Percentiles rank a stretch among this genome's conserved stretches.
Evolutionary conservation across 495 filamentous ascomycete species (phyloP).

Genomic region (Mytilinidion resinicola): DNA sequence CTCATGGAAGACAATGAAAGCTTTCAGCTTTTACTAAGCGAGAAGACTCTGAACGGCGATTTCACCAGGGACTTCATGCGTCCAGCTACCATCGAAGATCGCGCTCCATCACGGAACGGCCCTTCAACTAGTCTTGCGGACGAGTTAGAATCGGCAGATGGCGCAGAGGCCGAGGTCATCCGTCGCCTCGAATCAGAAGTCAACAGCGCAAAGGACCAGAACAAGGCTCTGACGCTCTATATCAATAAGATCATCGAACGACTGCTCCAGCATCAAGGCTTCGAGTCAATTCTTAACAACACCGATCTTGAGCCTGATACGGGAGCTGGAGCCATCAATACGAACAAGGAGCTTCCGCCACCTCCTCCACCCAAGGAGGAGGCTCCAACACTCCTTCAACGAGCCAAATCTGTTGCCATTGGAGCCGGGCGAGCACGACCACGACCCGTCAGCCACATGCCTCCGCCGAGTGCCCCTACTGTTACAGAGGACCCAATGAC

Average conservation of each 20-base stretch:
- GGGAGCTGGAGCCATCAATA: constrained; percentile 35
- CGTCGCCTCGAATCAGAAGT: constrained; percentile 70
- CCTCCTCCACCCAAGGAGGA: constrained; percentile 58
- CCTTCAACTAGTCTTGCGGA: constrained; percentile 66
- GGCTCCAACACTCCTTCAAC: constrained; percentile 59
- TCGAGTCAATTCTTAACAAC: constrained; percentile 85
- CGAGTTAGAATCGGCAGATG: constrained; percentile 62
- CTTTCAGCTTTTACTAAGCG: constrained; percentile 87
- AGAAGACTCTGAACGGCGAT: constrained; percentile 90
- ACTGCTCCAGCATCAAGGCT: constrained; percentile 86
- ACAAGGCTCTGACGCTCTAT: constrained; percentile 93
- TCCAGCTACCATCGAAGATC: constrained; percentile 30
- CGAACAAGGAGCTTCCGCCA: constrained; percentile 80
- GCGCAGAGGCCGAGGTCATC: constrained; percentile 14
- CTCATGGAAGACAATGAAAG: constrained; percentile 98
- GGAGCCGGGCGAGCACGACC: constrained; percentile 45
- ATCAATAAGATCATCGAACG: constrained; percentile 98
- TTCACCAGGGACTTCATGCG: constrained; percentile 81
- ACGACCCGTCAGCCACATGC: constrained; percentile 58
- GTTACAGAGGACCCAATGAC: constrained; percentile 63
- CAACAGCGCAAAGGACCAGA: constrained; percentile 81
- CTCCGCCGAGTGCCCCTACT: constrained; percentile 28
- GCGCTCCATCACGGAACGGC: constrained; percentile 26
- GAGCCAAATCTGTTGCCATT: constrained; percentile 66
- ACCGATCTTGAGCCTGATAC: constrained; percentile 49